Evolutionary conservation across 495 filamentous ascomycete species (phyloP), one percentile per base, ranked within the genome.

Genomic region (Talaromyces liani): DNA sequence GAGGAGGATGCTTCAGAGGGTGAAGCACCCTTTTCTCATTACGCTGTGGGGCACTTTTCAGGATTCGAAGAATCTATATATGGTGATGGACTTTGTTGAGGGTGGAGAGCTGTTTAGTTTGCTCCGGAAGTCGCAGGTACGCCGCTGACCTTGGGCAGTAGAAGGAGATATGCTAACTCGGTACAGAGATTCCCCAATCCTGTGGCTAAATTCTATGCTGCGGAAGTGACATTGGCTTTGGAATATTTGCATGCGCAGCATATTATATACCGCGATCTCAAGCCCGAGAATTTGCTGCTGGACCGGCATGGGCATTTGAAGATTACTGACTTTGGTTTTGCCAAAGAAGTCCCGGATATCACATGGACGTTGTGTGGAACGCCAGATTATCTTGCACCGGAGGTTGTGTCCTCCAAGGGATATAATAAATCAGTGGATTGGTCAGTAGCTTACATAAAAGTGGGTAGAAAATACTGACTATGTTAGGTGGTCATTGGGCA

Each of bases 31-130:
- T 1, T 98, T 98, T 78, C 80, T 98, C 56, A 93, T 98, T 69
- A 98, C 95, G 2, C 76, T 98, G 54, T 98, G 95, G 95, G 95
- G 95, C 36, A 98, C 94, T 18, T 98, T 97, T 74, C 92, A 98
- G 73, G 95, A 98, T 67, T 83, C 90, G 20, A 88, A 87, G 73
- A 98, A 98, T 71, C 78, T 98, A 22, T 98, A 98, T 81, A 98
- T 98, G 94, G 94, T 98, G 67, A 98, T 98, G 94, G 94, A 98
- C 70, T 98, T 98, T 79, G 91, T 98, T n/a, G 95, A 98, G 75
- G 94, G 94, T 67, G 94, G 94, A 63, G 95, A 98, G 79, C 80
- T 98, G 58, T 98, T 98, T 75, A 97, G 93, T 70, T 73, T 98
- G 67, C 79, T 98, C 62, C 85, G 95, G 63, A 97, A 97, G 77